A percentile compares a stretch with the other conserved stretches of the same genome.
Evolutionary conservation across 1,284 basidiomycete species (phyloP).

Genomic region (Ustilago cynodontis): DNA sequence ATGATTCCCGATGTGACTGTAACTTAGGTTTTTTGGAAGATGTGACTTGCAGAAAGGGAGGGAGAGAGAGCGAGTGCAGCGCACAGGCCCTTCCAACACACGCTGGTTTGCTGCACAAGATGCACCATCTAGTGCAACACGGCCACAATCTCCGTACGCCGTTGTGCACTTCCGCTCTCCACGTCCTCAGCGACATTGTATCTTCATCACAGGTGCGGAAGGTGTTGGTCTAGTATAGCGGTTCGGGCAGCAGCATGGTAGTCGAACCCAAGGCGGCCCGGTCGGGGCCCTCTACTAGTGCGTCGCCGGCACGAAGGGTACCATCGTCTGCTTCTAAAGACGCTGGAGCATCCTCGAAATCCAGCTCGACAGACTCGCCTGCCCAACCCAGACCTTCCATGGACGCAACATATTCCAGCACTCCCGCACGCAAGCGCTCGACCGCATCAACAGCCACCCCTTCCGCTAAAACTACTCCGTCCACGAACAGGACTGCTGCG

Average conservation of each 20-base stretch:
- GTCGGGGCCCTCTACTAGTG: constrained; percentile 1
- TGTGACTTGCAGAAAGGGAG: neutral
- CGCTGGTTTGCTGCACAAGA: constrained; percentile 1
- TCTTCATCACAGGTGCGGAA: neutral
- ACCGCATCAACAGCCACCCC: neutral
- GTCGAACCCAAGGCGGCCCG: neutral
- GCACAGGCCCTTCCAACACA: constrained; percentile 12
- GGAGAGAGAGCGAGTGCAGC: too few species aligned
- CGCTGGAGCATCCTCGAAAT: constrained; percentile 5
- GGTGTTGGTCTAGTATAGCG: neutral
- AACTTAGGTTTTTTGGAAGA: neutral
- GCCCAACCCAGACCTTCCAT: constrained; percentile 3
- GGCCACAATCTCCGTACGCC: neutral
- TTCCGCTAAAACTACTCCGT: neutral
- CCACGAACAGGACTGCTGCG: neutral
- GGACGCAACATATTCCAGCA: neutral
- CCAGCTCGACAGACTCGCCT: constrained; percentile 12
- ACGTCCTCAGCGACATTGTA: neutral
- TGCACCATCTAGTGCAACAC: neutral
- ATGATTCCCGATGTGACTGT: constrained; percentile 12
- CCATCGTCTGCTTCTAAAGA: neutral
- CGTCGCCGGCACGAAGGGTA: neutral
- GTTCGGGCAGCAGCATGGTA: neutral
- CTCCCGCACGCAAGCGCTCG: constrained; percentile 9
- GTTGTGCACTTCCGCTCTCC: neutral